Conservation (phyloP, 139 green algal genomes). For the Chlorella vulgaris region DNA sequence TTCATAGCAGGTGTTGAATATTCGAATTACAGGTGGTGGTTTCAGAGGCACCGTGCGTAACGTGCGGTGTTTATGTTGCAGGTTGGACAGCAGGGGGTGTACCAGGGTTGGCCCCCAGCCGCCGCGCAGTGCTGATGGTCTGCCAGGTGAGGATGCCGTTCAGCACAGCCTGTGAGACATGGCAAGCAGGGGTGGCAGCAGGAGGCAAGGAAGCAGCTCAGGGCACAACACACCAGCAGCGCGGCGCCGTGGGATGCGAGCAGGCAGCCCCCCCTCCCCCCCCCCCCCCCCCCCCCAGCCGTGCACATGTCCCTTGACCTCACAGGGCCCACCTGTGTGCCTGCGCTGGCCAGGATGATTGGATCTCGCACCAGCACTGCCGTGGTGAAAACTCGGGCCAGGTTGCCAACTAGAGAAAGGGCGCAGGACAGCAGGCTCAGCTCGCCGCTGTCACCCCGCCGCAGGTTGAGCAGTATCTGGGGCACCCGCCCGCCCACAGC, state of each 20-base stretch:
- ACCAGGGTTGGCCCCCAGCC: not conserved
- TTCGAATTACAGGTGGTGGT: not conserved
- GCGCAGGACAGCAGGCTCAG: constrained; percentile 65
- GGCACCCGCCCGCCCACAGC: constrained; percentile 41
- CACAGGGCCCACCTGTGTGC: not conserved
- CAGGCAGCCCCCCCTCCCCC: not conserved
- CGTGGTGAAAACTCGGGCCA: constrained; percentile 76
- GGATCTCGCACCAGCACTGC: constrained; percentile 66
- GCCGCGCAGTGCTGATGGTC: constrained; percentile 31
- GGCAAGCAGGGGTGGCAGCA: not conserved
- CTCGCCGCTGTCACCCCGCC: constrained; percentile 73
- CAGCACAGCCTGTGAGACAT: constrained; percentile 33
- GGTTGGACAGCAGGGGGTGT: not conserved
- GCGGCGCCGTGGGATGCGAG: too few species aligned
- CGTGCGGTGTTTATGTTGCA: too few species aligned
- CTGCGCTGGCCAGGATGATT: constrained; percentile 46
- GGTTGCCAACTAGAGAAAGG: constrained; percentile 76
- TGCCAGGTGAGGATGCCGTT: constrained; percentile 50
- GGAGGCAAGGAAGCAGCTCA: not conserved
- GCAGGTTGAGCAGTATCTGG: constrained; percentile 80
- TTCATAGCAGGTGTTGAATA: not conserved
- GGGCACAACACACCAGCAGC: too few species aligned
- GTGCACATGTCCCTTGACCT: not conserved
- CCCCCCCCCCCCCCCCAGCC: not conserved
- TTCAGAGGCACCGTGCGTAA: too few species aligned